phyloP scores from a whole-genome alignment of 2,329 filamentous ascomycete species.

The Albophoma yamanashiensis region DNA sequence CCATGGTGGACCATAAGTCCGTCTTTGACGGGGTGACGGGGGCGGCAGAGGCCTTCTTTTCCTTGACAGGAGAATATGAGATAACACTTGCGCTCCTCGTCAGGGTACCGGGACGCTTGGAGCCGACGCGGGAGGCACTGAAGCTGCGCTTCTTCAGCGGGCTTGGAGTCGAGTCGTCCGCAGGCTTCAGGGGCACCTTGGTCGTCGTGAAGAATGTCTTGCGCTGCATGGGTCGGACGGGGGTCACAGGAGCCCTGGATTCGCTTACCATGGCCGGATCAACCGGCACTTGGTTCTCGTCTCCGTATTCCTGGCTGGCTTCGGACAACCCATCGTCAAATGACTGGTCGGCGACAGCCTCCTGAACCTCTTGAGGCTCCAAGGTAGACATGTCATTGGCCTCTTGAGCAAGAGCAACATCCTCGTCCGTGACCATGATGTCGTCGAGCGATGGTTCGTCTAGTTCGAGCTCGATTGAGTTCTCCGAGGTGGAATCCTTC shows the following conservation, averaged over 20 bases:
- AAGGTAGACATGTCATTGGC: conserved; percentile 50
- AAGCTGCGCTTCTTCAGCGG: conserved; percentile 38
- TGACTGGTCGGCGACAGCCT: conserved; percentile 17
- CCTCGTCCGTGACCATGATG: conserved; percentile 40
- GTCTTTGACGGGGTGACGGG: conserved; percentile 31
- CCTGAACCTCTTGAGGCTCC: conserved; percentile 29
- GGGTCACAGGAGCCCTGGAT: conserved; percentile 37
- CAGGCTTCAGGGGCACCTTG: conserved; percentile 65
- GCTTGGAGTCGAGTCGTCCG: conserved; percentile 44
- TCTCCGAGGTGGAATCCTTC: conserved; percentile 7
- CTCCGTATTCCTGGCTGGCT: conserved; percentile 54
- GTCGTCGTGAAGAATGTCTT: conserved; percentile 57
- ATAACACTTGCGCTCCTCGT: conserved; percentile 40
- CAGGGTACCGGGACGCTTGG: conserved; percentile 29
- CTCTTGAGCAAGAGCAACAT: conserved; percentile 45
- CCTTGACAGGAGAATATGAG: conserved; percentile 42
- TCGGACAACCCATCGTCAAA: conserved; percentile 45
- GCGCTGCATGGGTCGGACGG: conserved; percentile 36
- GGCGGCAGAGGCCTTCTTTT: conserved; percentile 13
- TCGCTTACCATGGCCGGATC: conserved; percentile 32
- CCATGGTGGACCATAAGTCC: conserved; percentile 41
- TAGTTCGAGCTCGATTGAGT: conserved; percentile 7
- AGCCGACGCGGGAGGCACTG: conserved; percentile 36
- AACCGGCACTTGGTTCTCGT: conserved; percentile 52
- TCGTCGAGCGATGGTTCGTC: conserved; percentile 29